Percentiles rank a stretch among this genome's conserved stretches.
These are phyloP conservation scores for Umbellularia californica DNA, from an alignment of 164 flowering plant genomes.

Conservation along the genomic window DNA sequence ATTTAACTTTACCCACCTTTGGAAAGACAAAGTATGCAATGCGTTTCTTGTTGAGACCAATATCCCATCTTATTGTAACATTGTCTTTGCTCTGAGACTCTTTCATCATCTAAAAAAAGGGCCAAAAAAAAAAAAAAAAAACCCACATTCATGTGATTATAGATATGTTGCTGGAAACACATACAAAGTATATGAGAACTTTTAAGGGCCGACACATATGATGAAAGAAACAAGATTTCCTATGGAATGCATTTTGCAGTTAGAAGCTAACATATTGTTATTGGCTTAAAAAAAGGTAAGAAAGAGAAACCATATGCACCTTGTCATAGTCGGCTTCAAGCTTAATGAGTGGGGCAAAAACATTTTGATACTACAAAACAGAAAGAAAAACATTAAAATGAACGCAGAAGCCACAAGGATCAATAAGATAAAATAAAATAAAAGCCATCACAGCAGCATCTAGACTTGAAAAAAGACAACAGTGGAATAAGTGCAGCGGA, in stretches of 20 bases:
- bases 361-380: constrained; percentile 93
- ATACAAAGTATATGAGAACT: background rate
- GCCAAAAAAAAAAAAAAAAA: background rate
- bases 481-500: background rate
- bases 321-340: constrained; percentile 99
- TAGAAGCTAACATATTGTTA: background rate
- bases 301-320: constrained; percentile 31
- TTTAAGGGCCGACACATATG: background rate
- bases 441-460: background rate
- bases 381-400: constrained; percentile 1
- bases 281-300: background rate
- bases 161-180: background rate
- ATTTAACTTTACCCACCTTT: constrained; percentile 47
- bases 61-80: constrained; percentile 95
- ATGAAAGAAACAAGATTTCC: background rate
- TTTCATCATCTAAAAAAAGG: constrained; percentile 85
- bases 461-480: background rate
- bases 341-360: constrained; percentile 97
- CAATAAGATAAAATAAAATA: background rate
- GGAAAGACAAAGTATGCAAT: constrained; percentile 97
- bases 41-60: constrained; percentile 98
- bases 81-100: constrained; percentile 99
- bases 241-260: background rate
- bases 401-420: background rate
- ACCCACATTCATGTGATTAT: background rate